phyloP scores from a whole-genome alignment of 805 yeast species.

The Kodamaea lidongshanica region DNA sequence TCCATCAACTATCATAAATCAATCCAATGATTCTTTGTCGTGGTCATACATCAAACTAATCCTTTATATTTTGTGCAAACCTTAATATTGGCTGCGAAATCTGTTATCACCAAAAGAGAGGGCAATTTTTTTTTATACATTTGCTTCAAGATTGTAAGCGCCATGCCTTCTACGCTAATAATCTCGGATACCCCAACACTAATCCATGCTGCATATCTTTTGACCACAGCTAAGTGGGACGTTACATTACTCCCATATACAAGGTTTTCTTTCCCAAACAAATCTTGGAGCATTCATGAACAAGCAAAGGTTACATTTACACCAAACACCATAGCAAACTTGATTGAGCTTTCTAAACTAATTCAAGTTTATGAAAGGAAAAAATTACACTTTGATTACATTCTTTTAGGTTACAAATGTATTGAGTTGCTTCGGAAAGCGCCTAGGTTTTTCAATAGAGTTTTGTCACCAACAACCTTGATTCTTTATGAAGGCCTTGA shows the following conservation, averaged over 20 bases:
- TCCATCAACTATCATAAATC: no score
- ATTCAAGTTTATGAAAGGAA: neutral
- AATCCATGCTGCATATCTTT: slow-evolving; percentile 11
- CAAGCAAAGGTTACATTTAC: slow-evolving; percentile 5
- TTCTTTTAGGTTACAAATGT: slow-evolving; percentile 7
- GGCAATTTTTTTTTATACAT: no score
- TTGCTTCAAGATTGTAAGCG: no score
- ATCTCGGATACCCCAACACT: slow-evolving; percentile 17
- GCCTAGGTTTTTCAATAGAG: slow-evolving; percentile 2
- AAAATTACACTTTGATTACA: slow-evolving; percentile 4
- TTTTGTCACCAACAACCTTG: slow-evolving; percentile 1
- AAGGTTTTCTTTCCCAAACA: neutral
- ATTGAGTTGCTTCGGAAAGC: slow-evolving; percentile 6
- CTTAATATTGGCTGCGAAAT: no score
- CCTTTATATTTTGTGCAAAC: no score
- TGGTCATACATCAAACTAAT: no score
- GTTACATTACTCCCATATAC: slow-evolving; percentile 10
- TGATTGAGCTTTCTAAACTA: slow-evolving; percentile 6
- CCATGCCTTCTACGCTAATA: slow-evolving; percentile 1
- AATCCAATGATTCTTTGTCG: no score
- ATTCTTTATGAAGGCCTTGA: slow-evolving; percentile 6
- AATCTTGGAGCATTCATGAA: slow-evolving; percentile 2
- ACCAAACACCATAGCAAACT: slow-evolving; percentile 3
- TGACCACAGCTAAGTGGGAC: slow-evolving; percentile 11
- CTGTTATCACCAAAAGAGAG: no score